Percentiles rank a stretch among this genome's conserved stretches.
Conservation (phyloP, 495 filamentous ascomycete genomes). For the Copromyces sp. region DNA sequence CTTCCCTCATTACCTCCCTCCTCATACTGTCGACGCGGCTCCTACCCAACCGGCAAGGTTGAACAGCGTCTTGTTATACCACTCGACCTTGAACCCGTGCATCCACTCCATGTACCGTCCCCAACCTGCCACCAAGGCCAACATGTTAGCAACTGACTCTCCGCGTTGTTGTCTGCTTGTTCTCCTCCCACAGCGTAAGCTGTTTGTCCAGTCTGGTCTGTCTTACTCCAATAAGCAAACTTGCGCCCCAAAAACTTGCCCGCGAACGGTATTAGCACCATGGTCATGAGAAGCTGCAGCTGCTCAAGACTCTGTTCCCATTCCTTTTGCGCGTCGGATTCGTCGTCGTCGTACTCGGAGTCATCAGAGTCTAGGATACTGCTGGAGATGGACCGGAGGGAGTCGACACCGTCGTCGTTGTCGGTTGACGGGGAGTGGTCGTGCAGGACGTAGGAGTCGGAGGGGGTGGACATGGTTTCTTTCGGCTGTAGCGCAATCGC, state of each 20-base stretch:
- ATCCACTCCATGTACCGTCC: slow-evolving; percentile 49
- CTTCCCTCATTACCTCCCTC: not conserved
- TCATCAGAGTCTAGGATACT: slow-evolving; percentile 35
- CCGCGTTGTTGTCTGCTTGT: not conserved
- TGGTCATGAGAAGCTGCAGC: slow-evolving; percentile 79
- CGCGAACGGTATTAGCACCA: slow-evolving; percentile 86
- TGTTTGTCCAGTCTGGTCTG: not conserved
- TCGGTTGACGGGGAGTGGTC: slow-evolving; percentile 32
- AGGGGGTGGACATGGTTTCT: slow-evolving; percentile 15
- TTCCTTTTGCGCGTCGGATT: slow-evolving; percentile 79
- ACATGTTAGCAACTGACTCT: slow-evolving; percentile 9
- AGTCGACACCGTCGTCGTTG: slow-evolving; percentile 59
- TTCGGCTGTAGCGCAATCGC: not conserved
- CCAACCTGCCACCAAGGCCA: slow-evolving; percentile 31
- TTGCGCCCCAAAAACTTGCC: slow-evolving; percentile 89
- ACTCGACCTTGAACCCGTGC: slow-evolving; percentile 42
- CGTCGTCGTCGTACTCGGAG: slow-evolving; percentile 44
- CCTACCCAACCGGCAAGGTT: slow-evolving; percentile 57
- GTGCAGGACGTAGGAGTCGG: slow-evolving; percentile 35
- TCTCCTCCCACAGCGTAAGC: not conserved
- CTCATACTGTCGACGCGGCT: slow-evolving; percentile 60
- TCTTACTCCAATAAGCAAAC: slow-evolving; percentile 93
- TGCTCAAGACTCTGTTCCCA: slow-evolving; percentile 92
- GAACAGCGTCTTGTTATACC: slow-evolving; percentile 46
- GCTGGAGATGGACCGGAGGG: slow-evolving; percentile 64